These are phyloP conservation scores for Metarhizium robertsii DNA, from an alignment of 2,329 filamentous ascomycete genomes.

Conservation along the genomic window DNA sequence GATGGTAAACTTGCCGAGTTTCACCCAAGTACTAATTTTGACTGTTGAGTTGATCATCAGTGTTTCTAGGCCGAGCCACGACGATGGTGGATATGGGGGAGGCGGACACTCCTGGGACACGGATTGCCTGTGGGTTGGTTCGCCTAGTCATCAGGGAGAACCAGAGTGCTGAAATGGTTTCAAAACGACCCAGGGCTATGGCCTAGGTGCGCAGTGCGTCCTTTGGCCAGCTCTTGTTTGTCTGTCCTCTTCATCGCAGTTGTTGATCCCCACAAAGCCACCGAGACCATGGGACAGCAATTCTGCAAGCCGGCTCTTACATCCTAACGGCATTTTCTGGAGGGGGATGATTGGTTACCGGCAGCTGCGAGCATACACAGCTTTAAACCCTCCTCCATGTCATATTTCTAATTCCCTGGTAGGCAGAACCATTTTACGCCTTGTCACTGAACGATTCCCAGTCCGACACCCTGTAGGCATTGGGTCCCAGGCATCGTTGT, in stretches of 20 bases:
- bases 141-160: neutral
- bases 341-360: neutral
- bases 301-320: neutral
- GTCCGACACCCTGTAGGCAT: neutral
- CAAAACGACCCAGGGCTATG: neutral
- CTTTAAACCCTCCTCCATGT: neutral
- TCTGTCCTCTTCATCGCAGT: neutral
- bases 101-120: neutral
- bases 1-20: too few relatives aligned
- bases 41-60: too few relatives aligned
- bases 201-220: neutral
- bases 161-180: neutral
- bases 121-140: neutral
- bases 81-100: neutral
- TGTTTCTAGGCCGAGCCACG: neutral
- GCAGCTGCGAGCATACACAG: neutral
- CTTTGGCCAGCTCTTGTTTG: neutral
- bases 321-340: neutral
- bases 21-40: too few relatives aligned
- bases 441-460: neutral
- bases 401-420: neutral
- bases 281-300: neutral
- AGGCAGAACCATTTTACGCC: neutral
- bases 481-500: neutral
- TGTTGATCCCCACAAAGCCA: neutral